Evolutionary conservation across 305 asterid genomes (phyloP).

Genomic region (Petunia hybrid): DNA sequence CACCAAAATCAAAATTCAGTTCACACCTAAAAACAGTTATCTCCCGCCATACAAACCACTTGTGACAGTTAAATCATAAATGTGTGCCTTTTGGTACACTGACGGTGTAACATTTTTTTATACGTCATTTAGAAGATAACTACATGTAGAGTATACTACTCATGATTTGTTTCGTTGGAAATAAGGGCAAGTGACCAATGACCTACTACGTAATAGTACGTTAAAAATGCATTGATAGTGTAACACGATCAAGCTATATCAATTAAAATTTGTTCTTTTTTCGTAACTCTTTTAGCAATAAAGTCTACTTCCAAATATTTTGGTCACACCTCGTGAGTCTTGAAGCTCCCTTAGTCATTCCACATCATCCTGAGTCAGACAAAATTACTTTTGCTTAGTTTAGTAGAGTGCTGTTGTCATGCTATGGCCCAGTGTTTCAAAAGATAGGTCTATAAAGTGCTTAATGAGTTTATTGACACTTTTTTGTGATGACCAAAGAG

Average conservation of each 20-base stretch:
- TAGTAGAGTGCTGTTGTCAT: conserved; percentile 40
- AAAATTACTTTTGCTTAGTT: conserved; percentile 36
- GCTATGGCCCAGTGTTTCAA: conserved; percentile 47
- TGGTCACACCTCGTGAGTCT: conserved; percentile 20
- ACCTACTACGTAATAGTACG: too few species aligned
- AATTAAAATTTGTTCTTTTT: background rate
- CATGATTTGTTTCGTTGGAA: too few species aligned
- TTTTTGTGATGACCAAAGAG: conserved; percentile 39
- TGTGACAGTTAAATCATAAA: background rate
- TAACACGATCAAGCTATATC: background rate
- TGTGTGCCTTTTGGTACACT: background rate
- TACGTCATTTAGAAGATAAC: background rate
- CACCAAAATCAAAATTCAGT: conserved; percentile 8
- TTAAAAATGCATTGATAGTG: too few species aligned
- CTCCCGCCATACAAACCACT: background rate
- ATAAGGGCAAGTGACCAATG: too few species aligned
- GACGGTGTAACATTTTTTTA: background rate
- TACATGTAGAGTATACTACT: background rate
- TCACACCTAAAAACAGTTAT: conserved; percentile 24
- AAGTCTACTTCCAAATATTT: background rate
- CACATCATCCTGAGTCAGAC: conserved; percentile 59
- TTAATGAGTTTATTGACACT: conserved; percentile 36
- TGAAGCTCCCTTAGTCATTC: conserved; percentile 29
- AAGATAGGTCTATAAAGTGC: conserved; percentile 40
- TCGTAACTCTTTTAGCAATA: background rate